A percentile compares a stretch with the other conserved stretches of the same genome.
Conservation (phyloP, 495 filamentous ascomycete genomes). For the Platismatia glauca region DNA sequence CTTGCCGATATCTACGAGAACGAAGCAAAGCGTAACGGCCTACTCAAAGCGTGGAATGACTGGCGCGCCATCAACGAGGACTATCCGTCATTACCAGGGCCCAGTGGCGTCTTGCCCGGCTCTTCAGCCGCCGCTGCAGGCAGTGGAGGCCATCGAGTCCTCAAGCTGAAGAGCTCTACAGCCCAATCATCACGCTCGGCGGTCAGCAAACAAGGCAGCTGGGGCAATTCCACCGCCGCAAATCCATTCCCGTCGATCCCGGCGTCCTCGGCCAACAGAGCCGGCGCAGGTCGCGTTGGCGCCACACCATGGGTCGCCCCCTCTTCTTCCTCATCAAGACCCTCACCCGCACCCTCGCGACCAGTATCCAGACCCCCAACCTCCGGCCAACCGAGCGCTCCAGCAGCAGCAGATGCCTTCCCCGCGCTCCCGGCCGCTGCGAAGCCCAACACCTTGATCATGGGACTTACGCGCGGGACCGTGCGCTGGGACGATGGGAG, state of each 20-base stretch:
- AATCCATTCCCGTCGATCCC: slow-evolving; percentile 41
- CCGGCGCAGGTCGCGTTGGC: slow-evolving; percentile 33
- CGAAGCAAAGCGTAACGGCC: slow-evolving; percentile 54
- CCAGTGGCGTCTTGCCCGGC: slow-evolving; percentile 49
- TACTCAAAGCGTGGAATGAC: slow-evolving; percentile 82
- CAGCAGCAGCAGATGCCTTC: slow-evolving; percentile 51
- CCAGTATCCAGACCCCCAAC: slow-evolving; percentile 25
- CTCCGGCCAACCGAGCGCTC: slow-evolving; percentile 25
- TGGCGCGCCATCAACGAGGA: slow-evolving; percentile 95
- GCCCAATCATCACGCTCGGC: slow-evolving; percentile 60
- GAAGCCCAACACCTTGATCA: slow-evolving; percentile 71
- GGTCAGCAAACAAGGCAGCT: slow-evolving; percentile 42
- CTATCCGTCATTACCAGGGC: slow-evolving; percentile 78
- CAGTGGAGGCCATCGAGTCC: slow-evolving; percentile 47
- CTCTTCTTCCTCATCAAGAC: slow-evolving; percentile 14
- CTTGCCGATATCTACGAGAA: slow-evolving; percentile 91
- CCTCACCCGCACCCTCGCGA: slow-evolving; percentile 23
- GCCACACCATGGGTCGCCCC: slow-evolving; percentile 41
- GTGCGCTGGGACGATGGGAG: slow-evolving; percentile 56
- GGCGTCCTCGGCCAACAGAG: slow-evolving; percentile 32
- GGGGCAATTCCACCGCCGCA: slow-evolving; percentile 35
- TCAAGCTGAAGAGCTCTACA: slow-evolving; percentile 69
- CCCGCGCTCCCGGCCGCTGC: slow-evolving; percentile 71
- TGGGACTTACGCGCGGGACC: slow-evolving; percentile 63
- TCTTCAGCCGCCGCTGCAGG: slow-evolving; percentile 37